These are phyloP conservation scores for Penicillium mononematosum DNA, from an alignment of 495 filamentous ascomycete species.

Conservation along the genomic window DNA sequence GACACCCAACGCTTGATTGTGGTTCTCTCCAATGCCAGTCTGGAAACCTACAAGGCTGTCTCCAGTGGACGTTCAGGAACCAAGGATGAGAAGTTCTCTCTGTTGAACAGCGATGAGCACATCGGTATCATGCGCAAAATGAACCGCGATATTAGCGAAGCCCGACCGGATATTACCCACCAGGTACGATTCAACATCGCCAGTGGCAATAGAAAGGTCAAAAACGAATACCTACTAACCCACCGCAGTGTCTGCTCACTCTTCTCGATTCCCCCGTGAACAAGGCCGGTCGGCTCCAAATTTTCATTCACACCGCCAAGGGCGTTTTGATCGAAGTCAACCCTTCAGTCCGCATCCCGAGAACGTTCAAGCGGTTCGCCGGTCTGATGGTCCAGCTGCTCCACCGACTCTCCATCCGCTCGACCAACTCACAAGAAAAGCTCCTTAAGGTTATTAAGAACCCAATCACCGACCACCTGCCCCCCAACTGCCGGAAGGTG, in stretches of 20 bases:
- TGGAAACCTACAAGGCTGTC: constrained; percentile 92
- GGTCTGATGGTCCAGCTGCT: constrained; percentile 99
- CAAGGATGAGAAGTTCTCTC: constrained; percentile 88
- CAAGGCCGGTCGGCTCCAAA: constrained; percentile 95
- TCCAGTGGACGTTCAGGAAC: constrained; percentile 66
- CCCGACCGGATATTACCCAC: constrained; percentile 94
- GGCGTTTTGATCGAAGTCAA: constrained; percentile 97
- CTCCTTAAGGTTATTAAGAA: constrained; percentile 96
- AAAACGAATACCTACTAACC: constrained; percentile 11
- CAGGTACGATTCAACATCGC: constrained; percentile 62
- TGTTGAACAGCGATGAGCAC: constrained; percentile 98
- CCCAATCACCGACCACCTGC: constrained; percentile 93
- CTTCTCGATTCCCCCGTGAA: constrained; percentile 97
- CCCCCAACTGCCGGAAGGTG: constrained; percentile 95
- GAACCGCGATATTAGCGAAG: constrained; percentile 97
- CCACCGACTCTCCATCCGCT: constrained; percentile 92
- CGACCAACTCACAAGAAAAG: constrained; percentile 94
- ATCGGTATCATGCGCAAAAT: constrained; percentile 99
- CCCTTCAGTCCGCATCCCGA: constrained; percentile 91
- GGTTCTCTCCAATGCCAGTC: constrained; percentile 92
- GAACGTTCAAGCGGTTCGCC: constrained; percentile 98
- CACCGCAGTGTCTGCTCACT: constrained; percentile 82
- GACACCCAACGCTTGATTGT: constrained; percentile 89
- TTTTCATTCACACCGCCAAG: constrained; percentile 97
- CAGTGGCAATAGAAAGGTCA: neutral